Conservation (phyloP, 192 early-diverging fungal species). For the Globomyces pollinis-pini region DNA sequence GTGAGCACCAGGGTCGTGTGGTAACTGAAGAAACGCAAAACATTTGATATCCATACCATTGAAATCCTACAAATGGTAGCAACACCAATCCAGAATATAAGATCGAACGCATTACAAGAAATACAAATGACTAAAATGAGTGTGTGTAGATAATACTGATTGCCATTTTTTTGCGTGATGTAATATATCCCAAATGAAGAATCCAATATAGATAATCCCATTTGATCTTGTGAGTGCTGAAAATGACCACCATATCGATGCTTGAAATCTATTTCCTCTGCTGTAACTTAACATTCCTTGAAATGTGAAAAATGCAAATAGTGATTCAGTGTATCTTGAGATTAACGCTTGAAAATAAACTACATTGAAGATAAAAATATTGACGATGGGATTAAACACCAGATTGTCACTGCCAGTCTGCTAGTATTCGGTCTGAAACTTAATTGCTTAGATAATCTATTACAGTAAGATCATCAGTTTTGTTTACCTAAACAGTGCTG, state of each 20-base stretch:
- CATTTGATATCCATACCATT: slow-evolving; percentile 47
- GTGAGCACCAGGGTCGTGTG: slow-evolving; percentile 61
- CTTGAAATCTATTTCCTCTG: slow-evolving; percentile 37
- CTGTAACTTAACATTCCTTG: slow-evolving; percentile 58
- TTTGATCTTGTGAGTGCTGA: slow-evolving; percentile 67
- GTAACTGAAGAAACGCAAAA: slow-evolving; percentile 44
- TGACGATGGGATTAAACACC: slow-evolving; percentile 64
- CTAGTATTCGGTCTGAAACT: slow-evolving; percentile 48
- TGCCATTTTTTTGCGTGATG: neutral
- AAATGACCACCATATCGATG: slow-evolving; percentile 57
- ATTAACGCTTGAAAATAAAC: neutral
- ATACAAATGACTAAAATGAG: slow-evolving; percentile 3
- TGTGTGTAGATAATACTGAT: slow-evolving; percentile 24
- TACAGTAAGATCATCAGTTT: neutral
- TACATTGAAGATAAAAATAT: slow-evolving; percentile 83
- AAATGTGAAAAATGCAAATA: slow-evolving; percentile 75
- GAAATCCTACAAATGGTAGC: slow-evolving; percentile 48
- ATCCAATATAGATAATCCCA: slow-evolving; percentile 73
- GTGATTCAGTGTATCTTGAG: slow-evolving; percentile 67
- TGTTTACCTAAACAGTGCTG: slow-evolving; percentile 65
- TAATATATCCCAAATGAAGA: slow-evolving; percentile 67
- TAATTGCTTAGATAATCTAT: slow-evolving; percentile 27
- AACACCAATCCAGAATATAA: slow-evolving; percentile 21
- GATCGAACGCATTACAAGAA: neutral
- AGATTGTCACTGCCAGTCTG: slow-evolving; percentile 60